Evolutionary conservation across 169 alveolate genomes (phyloP), one percentile per base, ranked within the genome.

Genomic region (Eimeria zaria): DNA sequence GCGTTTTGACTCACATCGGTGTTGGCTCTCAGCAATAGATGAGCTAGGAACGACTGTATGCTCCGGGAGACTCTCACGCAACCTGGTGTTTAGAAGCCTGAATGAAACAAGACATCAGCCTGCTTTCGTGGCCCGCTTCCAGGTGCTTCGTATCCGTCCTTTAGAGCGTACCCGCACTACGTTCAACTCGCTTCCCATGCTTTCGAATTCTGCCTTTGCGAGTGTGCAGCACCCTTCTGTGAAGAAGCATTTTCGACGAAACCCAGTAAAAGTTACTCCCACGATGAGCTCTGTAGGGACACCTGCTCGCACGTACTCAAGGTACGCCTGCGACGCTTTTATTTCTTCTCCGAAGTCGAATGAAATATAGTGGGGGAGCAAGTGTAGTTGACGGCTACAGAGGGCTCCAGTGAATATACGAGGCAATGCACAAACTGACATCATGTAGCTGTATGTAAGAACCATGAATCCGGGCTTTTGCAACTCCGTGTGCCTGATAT

Each of bases 141-240:
- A 2, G 55, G 3, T 4, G 53, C 20, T 36, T 39, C 2, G 30
- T 39, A 39, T 33, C 36, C 83, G 53, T 18, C 51, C 33, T 7
- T 73, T 20, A 2, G 2, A 39, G 53, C 16, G 83, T 20, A 4
- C 0, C 83, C 53, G 83, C 30, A 33, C 9, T 20, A 2, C 27
- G 30, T 69, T 60, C 1, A 12, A 0, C 51, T 36, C 30, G 80
- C n/a, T 24, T 4, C 55, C 33, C 41, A 73, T 74, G 18, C 22
- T n/a, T 48, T 44, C 33, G 71, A 20, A 51, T 7, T 9, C 12
- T 87, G 94, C 36, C 53, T 48, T 39, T 41, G 76, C 64, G 81
- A 27, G 78, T 67, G 58, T 62, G 80, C 83, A 87, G 94, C 81
- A 87, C 94, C 94, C 62, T 6, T 87, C 55, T 87, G 94, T 64